Conservation (phyloP, 2,329 filamentous ascomycete species). For the Aureobasidium subglaciale region DNA sequence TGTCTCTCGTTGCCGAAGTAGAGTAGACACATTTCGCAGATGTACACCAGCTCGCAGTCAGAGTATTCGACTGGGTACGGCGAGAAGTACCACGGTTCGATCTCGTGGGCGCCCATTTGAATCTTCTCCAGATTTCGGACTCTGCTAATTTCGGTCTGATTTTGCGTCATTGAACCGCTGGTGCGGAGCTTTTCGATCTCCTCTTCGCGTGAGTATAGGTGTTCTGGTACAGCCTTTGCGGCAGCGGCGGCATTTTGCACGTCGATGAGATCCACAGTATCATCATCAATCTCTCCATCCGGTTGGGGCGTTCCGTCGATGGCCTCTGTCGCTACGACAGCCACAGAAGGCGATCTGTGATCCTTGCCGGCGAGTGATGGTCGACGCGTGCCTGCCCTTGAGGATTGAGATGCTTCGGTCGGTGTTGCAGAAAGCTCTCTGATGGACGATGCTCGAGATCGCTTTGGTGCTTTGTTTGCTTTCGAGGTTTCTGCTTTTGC, state of each 20-base stretch:
- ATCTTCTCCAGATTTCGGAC: conserved; percentile 92
- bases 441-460: conserved; percentile 33
- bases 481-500: conserved; percentile 27
- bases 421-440: conserved; percentile 50
- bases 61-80: conserved; percentile 88
- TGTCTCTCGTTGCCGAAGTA: conserved; percentile 81
- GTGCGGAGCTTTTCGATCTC: conserved; percentile 95
- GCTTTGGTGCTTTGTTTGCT: conserved; percentile 41
- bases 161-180: conserved; percentile 96
- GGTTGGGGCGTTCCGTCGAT: conserved; percentile 42
- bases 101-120: conserved; percentile 84
- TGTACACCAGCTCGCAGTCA: conserved; percentile 83
- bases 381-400: conserved; percentile 35
- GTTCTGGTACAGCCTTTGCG: conserved; percentile 45
- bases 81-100: conserved; percentile 98
- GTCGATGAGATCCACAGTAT: conserved; percentile 45
- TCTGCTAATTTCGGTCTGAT: conserved; percentile 90
- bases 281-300: conserved; percentile 47
- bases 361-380: conserved; percentile 55
- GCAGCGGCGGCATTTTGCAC: conserved; percentile 45
- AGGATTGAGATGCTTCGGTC: conserved; percentile 39
- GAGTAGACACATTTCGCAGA: conserved; percentile 93
- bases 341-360: conserved; percentile 45
- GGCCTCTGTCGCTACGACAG: conserved; percentile 39
- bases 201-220: conserved; percentile 67